Evolutionary conservation across 2,329 filamentous ascomycete genomes (phyloP), one percentile per base, ranked within the genome.

Genomic region (Verticillium dahliae): DNA sequence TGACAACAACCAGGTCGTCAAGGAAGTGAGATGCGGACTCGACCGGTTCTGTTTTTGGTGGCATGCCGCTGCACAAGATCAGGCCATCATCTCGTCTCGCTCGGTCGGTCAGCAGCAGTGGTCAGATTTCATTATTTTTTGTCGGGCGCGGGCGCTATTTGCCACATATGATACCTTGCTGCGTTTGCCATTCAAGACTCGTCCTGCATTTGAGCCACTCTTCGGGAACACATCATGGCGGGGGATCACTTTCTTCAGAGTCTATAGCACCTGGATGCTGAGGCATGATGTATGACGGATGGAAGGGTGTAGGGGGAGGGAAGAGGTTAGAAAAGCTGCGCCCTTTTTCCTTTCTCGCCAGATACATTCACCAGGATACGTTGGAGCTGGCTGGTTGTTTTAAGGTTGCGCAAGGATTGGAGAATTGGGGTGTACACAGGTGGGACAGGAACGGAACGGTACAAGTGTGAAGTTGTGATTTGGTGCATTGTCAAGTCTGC

Each of bases 141-240:
- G 45, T 52, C 45, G 11, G 45, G 15, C 45, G 10, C 11, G n/a
- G 45, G 45, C 45, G 45, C 45, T 52, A 52, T 52, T 52, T 52
- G 45, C 45, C 64, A 71, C 70, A 66, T 69, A 70, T 64, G 70
- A 72, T 65, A 65, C 63, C 65, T 65, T 61, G 45, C 60, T 56
- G 58, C 62, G 54, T 56, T 56, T 56, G 27, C 54, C 55, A 10
- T 56, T 56, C 54, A 33, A n/a, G 31, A 33, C 54, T 56, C 31
- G 3, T 56, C 27, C 54, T 38, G 62, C 60, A 58, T 62, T 52
- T 52, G 6, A 18, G 13, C 45, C 6, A 11, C 18, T 52, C n/a
- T 11, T 52, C 22, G 45, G 18, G 13, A 52, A 22, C 18, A n/a
- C 45, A 52, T 31, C 4, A 10, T 13, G 18, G 9, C 45, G 18